These are phyloP conservation scores for Oemleria cerasiformis DNA, from an alignment of 306 rosid species.

Conservation along the genomic window DNA sequence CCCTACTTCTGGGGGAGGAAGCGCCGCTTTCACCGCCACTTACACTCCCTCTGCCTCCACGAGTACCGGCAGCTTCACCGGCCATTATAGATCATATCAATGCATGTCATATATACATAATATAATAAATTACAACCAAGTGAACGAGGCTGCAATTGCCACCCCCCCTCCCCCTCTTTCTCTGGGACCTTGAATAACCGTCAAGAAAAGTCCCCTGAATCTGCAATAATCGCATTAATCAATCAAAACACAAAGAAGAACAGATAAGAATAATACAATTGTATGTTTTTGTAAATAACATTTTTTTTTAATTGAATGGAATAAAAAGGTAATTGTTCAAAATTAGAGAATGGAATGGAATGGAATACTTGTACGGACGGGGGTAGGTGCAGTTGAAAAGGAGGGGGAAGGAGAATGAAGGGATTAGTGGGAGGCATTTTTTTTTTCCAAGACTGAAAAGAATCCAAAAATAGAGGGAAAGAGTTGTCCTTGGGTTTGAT, in stretches of 20 bases:
- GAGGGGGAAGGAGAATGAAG: not conserved
- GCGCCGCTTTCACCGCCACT: constrained; percentile 15
- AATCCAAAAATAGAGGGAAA: not conserved
- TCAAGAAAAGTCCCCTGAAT: constrained; percentile 1
- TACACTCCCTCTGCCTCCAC: not conserved
- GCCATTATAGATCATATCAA: constrained; percentile 29
- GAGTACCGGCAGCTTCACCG: constrained; percentile 21
- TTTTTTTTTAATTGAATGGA: not conserved
- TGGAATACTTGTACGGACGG: not conserved
- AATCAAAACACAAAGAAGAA: not conserved
- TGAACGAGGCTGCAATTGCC: not conserved
- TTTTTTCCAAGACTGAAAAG: not conserved
- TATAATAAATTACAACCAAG: not conserved
- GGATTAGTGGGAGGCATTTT: not conserved
- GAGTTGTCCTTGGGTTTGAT: not conserved
- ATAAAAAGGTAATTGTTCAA: not conserved
- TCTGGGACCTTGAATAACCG: not conserved
- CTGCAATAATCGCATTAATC: not conserved
- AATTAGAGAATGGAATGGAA: not conserved
- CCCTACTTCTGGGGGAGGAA: constrained; percentile 46
- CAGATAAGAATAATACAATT: not conserved
- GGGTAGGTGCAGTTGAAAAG: constrained; percentile 5
- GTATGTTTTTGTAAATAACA: not conserved
- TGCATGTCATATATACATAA: not conserved
- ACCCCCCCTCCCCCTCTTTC: not conserved